Base-by-base conservation (phyloP, 305 asterid species). In the Ilex paraguariensis region DNA sequence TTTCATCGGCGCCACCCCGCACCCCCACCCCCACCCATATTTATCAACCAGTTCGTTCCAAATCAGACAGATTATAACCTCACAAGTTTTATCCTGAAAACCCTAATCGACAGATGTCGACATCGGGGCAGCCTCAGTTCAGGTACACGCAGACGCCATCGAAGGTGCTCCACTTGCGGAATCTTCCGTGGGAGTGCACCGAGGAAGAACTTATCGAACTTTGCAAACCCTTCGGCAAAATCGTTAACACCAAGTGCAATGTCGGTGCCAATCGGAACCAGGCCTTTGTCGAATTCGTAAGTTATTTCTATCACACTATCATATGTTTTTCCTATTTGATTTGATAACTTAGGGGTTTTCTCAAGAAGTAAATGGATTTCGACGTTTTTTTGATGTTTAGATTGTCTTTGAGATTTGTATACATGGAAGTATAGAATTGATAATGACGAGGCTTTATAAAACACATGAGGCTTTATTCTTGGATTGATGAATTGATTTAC, bases 241-340 rank as follows among this genome's bases (percentile, higher is more conserved):
- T 90, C 73, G 84, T 90, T 69, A 90, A 90, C 75, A 87, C 95
- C 71, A 90, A 85, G 78, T 77, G 82, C 83, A 83, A 79, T 77
- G 97, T 85, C 30, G 97, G 95, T 60, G 87, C 95, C 59, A 83
- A 90, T 72, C 87, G 84, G 16, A 90, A 90, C 66, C 97, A 90
- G 76, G 81, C 84, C 54, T 79, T 79, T 13, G 79, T 79, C n/a
- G 84, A 75, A 70, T 75, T 75, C 57, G 84, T 79, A 75, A 8
- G 77, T 40, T 50, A 44, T 5, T 52, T 21, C 28, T 21, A 21
- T 21, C 28, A 1, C 28, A 1, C 28, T 21, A 21, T 21, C 28
- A 1, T 21, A 21, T 21, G 28, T 21, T 21, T 1, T 52, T n/a
- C 12, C 8, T 10, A 14, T 52, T 52, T 8, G 42, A 36, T 36